These are phyloP conservation scores for Colletotrichum tofieldiae DNA, from an alignment of 2,329 filamentous ascomycete species.

Conservation along the genomic window DNA sequence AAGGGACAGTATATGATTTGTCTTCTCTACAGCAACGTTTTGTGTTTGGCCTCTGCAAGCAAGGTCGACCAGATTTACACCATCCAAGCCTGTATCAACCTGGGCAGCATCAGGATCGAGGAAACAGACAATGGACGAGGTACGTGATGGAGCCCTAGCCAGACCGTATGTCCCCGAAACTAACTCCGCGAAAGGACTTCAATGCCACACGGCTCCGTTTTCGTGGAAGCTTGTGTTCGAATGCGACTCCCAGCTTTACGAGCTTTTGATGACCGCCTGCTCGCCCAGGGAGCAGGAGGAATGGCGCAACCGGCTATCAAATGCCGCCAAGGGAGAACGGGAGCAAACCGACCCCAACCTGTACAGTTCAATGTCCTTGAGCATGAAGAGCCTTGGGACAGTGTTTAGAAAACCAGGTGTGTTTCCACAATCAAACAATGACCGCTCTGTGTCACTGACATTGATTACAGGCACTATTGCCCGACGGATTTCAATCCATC, in stretches of 20 bases:
- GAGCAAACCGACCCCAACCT: constrained; percentile 63
- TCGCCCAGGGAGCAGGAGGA: constrained; percentile 83
- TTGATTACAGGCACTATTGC: constrained; percentile 69
- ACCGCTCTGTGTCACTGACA: neutral
- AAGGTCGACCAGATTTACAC: constrained; percentile 79
- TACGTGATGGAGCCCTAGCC: constrained; percentile 52
- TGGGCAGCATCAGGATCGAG: constrained; percentile 78
- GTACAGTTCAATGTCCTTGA: constrained; percentile 76
- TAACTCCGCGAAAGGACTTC: constrained; percentile 74
- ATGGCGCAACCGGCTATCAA: constrained; percentile 81
- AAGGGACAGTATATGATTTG: constrained; percentile 88
- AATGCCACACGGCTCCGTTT: constrained; percentile 88
- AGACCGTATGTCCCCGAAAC: constrained; percentile 18
- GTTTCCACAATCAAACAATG: constrained; percentile 26
- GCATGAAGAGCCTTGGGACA: constrained; percentile 81
- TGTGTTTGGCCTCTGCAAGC: constrained; percentile 81
- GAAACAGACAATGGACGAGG: constrained; percentile 83
- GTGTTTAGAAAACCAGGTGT: constrained; percentile 81
- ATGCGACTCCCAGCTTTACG: constrained; percentile 81
- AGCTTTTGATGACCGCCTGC: constrained; percentile 90
- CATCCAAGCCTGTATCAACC: constrained; percentile 81
- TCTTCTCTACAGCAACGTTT: constrained; percentile 84
- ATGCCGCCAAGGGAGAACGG: constrained; percentile 64
- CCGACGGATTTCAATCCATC: constrained; percentile 83
- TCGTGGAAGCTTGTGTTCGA: constrained; percentile 96